Evolutionary conservation across 2,329 filamentous ascomycete species (phyloP).

Genomic region (Cladosporium oxysporum): DNA sequence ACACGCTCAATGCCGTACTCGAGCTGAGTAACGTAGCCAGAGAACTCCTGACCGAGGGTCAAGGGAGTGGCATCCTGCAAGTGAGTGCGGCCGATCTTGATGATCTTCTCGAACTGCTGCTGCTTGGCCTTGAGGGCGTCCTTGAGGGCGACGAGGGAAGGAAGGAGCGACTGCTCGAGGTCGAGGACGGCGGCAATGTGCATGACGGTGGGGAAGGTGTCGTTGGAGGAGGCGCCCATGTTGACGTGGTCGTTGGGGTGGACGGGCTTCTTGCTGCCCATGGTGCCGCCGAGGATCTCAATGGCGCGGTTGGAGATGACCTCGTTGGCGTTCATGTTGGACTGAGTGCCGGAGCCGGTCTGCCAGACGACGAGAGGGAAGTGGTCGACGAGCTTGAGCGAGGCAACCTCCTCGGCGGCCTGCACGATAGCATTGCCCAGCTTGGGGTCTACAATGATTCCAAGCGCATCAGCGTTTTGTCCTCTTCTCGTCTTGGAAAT

Average conservation of each 20-base stretch:
- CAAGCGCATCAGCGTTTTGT: constrained; percentile 8
- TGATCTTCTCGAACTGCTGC: constrained; percentile 86
- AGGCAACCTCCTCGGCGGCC: constrained; percentile 89
- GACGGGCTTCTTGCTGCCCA: constrained; percentile 97
- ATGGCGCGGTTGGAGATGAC: constrained; percentile 99
- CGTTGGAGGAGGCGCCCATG: constrained; percentile 97
- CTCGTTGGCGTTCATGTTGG: constrained; percentile 99
- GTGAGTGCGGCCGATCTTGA: constrained; percentile 98
- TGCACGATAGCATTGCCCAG: constrained; percentile 90
- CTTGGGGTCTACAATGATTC: constrained; percentile 68
- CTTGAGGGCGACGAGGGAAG: constrained; percentile 78
- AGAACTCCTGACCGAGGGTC: constrained; percentile 96
- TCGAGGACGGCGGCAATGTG: constrained; percentile 97
- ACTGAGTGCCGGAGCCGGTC: constrained; percentile 97
- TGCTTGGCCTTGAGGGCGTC: constrained; percentile 85
- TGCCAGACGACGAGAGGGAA: constrained; percentile 99
- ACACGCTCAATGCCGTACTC: constrained; percentile 88
- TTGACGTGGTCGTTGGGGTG: constrained; percentile 99
- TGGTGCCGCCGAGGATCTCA: constrained; percentile 90
- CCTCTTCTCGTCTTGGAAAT: neutral
- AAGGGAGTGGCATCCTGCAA: constrained; percentile 95
- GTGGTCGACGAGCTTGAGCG: constrained; percentile 91
- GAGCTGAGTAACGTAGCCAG: constrained; percentile 92
- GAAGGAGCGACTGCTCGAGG: constrained; percentile 81
- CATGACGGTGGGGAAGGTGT: constrained; percentile 99